Conservation (phyloP, 768 basidiomycete genomes). For the Tylopilus felleus region DNA sequence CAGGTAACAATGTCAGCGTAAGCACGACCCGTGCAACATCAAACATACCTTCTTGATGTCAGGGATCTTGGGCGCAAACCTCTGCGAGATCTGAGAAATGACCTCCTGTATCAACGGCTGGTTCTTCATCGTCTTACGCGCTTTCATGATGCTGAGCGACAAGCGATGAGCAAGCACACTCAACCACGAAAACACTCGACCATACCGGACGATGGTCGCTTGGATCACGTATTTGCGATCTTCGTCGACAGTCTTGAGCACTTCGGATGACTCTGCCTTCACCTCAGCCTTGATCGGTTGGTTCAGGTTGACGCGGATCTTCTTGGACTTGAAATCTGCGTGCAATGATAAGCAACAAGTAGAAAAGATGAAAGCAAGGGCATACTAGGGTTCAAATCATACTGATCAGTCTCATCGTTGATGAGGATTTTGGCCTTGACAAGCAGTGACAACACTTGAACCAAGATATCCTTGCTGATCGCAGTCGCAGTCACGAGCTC, state of each 20-base stretch:
- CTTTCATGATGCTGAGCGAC: conserved; percentile 83
- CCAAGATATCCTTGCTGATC: conserved; percentile 76
- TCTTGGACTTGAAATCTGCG: conserved; percentile 86
- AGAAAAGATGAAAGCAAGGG: neutral
- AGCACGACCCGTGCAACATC: neutral
- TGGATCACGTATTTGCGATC: conserved; percentile 97
- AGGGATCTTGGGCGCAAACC: conserved; percentile 90
- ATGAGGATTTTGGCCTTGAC: conserved; percentile 88
- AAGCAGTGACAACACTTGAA: conserved; percentile 57
- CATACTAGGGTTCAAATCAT: conserved; percentile 84
- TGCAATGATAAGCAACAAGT: neutral
- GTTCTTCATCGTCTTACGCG: conserved; percentile 93
- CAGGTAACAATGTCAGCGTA: neutral
- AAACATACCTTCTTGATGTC: conserved; percentile 87
- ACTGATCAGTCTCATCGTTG: conserved; percentile 85
- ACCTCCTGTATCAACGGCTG: conserved; percentile 87
- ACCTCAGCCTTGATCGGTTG: conserved; percentile 92
- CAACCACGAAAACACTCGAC: neutral
- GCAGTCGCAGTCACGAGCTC: conserved; percentile 79
- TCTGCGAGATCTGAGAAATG: conserved; percentile 81
- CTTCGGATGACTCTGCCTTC: conserved; percentile 85
- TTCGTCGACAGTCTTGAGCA: conserved; percentile 93
- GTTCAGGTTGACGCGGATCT: conserved; percentile 89
- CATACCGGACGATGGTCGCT: conserved; percentile 81
- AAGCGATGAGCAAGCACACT: neutral